Evolutionary conservation across 1,284 basidiomycete species (phyloP).

Genomic region (Pseudozyma flocculosa): DNA sequence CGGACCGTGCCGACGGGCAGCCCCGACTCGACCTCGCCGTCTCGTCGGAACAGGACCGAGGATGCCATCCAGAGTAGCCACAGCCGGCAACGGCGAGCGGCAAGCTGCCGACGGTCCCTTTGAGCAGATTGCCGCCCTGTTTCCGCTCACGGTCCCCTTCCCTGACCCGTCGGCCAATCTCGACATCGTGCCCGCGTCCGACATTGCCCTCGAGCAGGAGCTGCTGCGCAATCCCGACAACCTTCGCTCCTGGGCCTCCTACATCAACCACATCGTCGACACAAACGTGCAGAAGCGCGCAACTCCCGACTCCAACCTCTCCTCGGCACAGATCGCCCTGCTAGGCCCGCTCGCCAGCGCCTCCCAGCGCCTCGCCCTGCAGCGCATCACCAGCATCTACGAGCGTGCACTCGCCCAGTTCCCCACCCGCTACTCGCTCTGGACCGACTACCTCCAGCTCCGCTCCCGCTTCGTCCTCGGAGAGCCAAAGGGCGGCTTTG

Average conservation of each 20-base stretch:
- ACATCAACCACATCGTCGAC: conserved; percentile 77
- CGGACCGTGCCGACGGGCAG: no score
- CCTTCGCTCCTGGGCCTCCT: conserved; percentile 85
- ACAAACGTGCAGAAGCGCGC: conserved; percentile 61
- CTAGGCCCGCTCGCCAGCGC: conserved; percentile 68
- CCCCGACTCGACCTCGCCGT: no score
- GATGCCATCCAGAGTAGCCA: no score
- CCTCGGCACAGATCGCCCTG: conserved; percentile 60
- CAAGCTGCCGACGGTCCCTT: not conserved
- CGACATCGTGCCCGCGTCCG: conserved; percentile 72
- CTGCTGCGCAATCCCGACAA: conserved; percentile 88
- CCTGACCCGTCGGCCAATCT: conserved; percentile 78
- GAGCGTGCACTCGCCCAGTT: conserved; percentile 87
- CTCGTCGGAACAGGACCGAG: no score
- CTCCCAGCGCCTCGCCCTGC: conserved; percentile 72
- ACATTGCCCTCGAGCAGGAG: conserved; percentile 89
- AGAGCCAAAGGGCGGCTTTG: conserved; percentile 60
- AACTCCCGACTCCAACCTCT: conserved; percentile 55
- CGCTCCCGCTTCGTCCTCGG: conserved; percentile 86
- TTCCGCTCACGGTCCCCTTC: conserved; percentile 80
- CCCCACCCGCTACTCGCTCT: conserved; percentile 86
- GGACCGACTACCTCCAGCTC: conserved; percentile 86
- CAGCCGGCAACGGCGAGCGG: no score
- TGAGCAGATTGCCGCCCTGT: conserved; percentile 52
- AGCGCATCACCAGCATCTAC: conserved; percentile 83